Percentiles rank a stretch among this genome's conserved stretches.
Evolutionary conservation across 495 filamentous ascomycete species (phyloP).

Genomic region (Immersiella caudata): DNA sequence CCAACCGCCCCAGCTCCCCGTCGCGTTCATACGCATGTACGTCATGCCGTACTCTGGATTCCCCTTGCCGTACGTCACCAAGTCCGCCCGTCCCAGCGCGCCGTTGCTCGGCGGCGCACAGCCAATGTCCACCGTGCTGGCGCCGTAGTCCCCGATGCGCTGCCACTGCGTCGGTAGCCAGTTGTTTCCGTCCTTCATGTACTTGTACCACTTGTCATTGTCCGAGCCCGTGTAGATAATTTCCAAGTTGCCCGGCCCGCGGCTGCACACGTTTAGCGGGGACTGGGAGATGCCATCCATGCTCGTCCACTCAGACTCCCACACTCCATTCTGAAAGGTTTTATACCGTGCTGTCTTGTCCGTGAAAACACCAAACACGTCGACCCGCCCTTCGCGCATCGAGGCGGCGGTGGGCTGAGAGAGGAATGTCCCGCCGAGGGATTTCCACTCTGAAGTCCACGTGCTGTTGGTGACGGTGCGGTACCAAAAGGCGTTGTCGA

Average conservation of each 20-base stretch:
- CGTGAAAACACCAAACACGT: not conserved
- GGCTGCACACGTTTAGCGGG: not conserved
- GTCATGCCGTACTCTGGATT: not conserved
- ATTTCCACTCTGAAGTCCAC: not conserved
- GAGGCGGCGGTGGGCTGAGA: conserved; percentile 1
- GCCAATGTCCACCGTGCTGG: not conserved
- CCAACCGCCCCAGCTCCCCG: not conserved
- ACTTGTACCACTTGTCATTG: not conserved
- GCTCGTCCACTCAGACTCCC: conserved; percentile 1
- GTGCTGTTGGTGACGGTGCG: not conserved
- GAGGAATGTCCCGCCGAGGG: conserved; percentile 1
- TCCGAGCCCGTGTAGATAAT: not conserved
- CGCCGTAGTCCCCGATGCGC: not conserved
- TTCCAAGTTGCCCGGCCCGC: not conserved
- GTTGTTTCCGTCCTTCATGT: not conserved
- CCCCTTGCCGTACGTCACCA: not conserved
- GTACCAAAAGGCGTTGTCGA: conserved; percentile 2
- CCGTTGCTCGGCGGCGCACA: not conserved
- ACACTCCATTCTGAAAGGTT: conserved; percentile 7
- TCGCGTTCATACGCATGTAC: not conserved
- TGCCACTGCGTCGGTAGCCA: not conserved
- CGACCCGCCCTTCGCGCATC: conserved; percentile 4
- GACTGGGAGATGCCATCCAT: not conserved
- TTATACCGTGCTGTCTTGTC: not conserved
- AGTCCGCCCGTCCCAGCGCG: not conserved